Evolutionary conservation across 345 rosid genomes (phyloP), one percentile per base, ranked within the genome.

Genomic region (Corchorus capsularis): DNA sequence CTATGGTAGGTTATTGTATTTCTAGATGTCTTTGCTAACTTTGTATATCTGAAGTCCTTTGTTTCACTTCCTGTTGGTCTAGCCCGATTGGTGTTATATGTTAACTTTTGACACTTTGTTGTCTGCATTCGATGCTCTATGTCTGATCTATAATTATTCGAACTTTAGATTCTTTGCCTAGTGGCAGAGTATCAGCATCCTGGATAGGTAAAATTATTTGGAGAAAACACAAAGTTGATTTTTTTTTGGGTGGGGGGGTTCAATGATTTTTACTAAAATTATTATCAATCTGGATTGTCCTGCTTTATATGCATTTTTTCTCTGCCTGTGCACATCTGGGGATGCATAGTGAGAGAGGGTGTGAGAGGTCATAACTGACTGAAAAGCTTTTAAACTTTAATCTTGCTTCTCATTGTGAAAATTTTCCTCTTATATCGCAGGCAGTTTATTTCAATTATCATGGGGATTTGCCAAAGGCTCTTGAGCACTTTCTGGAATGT

Each of bases 401-500:
- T 34, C 8, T 32, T 14, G 32, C 52, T 50, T 61, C 59, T 19
- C 1, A 11, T 74, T 49, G 17, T 53, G 32, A 47, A 60, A 16
- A 27, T 35, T 72, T 75, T 76, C 41, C 32, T 75, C 35, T 19
- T 63, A 11, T 82, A 69, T 10, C 83, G 82, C 93, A 93, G 99
- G 99, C 97, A 54, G 88, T 92, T 79, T 93, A 88, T 82, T 82
- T 72, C 83, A 86, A 77, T 84, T 96, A 92, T 83, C 79, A 84
- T 39, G 89, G 92, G 72, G 88, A 96, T 82, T 80, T 87, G 60
- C 64, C 75, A 10, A 89, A 88, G 88, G 98, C 98, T 82, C 91
- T 94, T 50, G 97, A 93, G 75, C 96, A 96, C 83, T 93, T 85
- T 77, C 85, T 96, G 71, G 85, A 85, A 85, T 91, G 97, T 85